Evolutionary conservation across 768 basidiomycete species (phyloP).

Genomic region (Scleroderma citrinum): DNA sequence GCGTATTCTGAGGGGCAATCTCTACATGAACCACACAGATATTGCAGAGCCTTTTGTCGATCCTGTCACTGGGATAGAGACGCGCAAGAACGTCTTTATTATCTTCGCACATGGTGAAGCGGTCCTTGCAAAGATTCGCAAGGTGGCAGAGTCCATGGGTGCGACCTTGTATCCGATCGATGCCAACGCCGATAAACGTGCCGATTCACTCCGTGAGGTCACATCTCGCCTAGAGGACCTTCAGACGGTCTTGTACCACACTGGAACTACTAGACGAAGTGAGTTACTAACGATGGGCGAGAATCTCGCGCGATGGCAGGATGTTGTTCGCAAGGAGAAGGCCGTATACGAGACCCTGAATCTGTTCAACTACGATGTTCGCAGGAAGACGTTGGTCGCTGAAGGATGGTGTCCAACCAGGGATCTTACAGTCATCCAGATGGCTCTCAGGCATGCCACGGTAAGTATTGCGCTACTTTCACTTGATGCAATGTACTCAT

Average conservation of each 20-base stretch:
- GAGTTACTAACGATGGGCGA: constrained; percentile 86
- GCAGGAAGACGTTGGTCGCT: constrained; percentile 90
- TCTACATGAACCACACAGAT: constrained; percentile 99
- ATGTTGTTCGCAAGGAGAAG: constrained; percentile 94
- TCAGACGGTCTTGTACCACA: constrained; percentile 84
- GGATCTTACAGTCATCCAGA: constrained; percentile 81
- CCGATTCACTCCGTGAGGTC: constrained; percentile 86
- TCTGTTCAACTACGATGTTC: constrained; percentile 89
- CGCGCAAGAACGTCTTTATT: constrained; percentile 98
- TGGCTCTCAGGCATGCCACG: constrained; percentile 84
- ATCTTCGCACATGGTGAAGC: constrained; percentile 97
- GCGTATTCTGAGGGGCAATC: constrained; percentile 95
- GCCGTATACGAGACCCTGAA: constrained; percentile 94
- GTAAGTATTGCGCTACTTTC: constrained; percentile 31
- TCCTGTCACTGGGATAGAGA: constrained; percentile 73
- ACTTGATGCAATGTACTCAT: neutral
- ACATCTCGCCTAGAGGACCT: constrained; percentile 86
- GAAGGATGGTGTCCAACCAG: constrained; percentile 97
- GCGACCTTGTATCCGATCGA: constrained; percentile 96
- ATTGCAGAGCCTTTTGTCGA: constrained; percentile 91
- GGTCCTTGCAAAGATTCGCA: constrained; percentile 92
- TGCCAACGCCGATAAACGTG: constrained; percentile 86
- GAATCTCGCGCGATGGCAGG: constrained; percentile 82
- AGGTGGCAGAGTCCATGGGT: constrained; percentile 98
- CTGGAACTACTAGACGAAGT: constrained; percentile 70